Percentiles rank a stretch among this genome's conserved stretches.
These are phyloP conservation scores for Boletus sensibilis DNA, from an alignment of 768 basidiomycete species.

Conservation along the genomic window DNA sequence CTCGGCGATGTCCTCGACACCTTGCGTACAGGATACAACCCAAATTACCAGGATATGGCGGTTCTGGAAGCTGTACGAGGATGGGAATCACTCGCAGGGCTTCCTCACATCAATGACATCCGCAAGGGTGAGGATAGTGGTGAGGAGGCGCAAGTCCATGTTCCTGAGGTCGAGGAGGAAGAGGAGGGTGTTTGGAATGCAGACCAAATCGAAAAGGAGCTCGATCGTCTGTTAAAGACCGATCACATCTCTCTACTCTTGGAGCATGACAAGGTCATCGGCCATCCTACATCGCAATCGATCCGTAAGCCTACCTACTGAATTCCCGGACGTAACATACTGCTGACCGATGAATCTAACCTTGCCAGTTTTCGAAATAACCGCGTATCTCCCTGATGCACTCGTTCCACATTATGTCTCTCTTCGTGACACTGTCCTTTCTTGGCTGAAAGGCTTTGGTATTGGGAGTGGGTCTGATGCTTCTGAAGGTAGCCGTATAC, in stretches of 20 bases:
- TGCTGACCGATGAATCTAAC: neutral
- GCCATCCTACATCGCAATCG: conserved; percentile 45
- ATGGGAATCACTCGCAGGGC: conserved; percentile 74
- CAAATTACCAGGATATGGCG: conserved; percentile 99
- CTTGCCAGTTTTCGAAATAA: conserved; percentile 70
- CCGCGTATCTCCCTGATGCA: conserved; percentile 83
- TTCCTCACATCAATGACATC: conserved; percentile 71
- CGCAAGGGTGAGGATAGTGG: conserved; percentile 46
- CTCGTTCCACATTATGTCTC: conserved; percentile 71
- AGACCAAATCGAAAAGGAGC: conserved; percentile 53
- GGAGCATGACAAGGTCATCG: conserved; percentile 71
- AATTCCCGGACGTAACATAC: neutral
- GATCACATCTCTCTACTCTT: conserved; percentile 78
- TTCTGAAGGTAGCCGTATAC: conserved; percentile 38
- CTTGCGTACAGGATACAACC: conserved; percentile 87
- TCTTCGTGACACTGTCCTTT: conserved; percentile 57
- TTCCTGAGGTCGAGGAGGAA: conserved; percentile 37
- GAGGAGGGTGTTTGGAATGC: conserved; percentile 60
- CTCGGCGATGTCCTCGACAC: conserved; percentile 82
- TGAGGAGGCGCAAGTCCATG: conserved; percentile 30
- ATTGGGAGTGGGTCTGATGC: conserved; percentile 45
- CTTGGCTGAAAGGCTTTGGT: conserved; percentile 64
- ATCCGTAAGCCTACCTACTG: conserved; percentile 48
- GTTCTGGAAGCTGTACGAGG: conserved; percentile 95
- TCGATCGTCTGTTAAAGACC: conserved; percentile 54